phyloP scores from a whole-genome alignment of 441 rosid genomes.

The Brassica balearica region DNA sequence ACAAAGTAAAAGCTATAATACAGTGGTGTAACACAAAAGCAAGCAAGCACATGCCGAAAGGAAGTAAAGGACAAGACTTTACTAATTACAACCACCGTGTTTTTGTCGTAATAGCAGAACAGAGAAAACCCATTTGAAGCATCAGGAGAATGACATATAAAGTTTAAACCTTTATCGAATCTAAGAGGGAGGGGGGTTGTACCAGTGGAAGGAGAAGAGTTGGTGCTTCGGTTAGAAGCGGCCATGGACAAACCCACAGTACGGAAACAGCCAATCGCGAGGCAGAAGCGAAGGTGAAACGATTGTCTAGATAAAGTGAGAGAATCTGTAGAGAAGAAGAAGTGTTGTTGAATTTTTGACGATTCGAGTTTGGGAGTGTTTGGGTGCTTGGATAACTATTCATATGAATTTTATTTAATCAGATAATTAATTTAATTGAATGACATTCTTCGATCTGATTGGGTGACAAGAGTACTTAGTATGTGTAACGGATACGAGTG shows the following conservation, averaged over 20 bases:
- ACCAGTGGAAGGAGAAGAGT: constrained; percentile 31
- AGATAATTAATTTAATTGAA: not conserved
- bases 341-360: constrained; percentile 20
- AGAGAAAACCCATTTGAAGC: constrained; percentile 6
- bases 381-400: constrained; percentile 25
- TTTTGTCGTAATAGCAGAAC: not conserved
- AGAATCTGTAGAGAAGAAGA: constrained; percentile 5
- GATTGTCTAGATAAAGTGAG: not conserved
- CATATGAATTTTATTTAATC: not conserved
- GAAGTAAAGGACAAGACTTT: constrained; percentile 22
- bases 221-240: constrained; percentile 36
- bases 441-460: not conserved
- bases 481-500: not conserved
- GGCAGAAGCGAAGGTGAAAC: constrained; percentile 8
- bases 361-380: constrained; percentile 25
- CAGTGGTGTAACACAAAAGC: not conserved
- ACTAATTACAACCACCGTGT: not conserved
- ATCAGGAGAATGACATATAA: not conserved
- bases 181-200: not conserved
- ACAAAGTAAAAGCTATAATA: constrained; percentile 8
- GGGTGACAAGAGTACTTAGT: not conserved
- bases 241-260: constrained; percentile 21
- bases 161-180: constrained; percentile 7
- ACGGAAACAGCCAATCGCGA: constrained; percentile 18
- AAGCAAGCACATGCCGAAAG: constrained; percentile 9